Evolutionary conservation across 2,329 filamentous ascomycete genomes (phyloP).

Genomic region (Cladophialophora carrionii): DNA sequence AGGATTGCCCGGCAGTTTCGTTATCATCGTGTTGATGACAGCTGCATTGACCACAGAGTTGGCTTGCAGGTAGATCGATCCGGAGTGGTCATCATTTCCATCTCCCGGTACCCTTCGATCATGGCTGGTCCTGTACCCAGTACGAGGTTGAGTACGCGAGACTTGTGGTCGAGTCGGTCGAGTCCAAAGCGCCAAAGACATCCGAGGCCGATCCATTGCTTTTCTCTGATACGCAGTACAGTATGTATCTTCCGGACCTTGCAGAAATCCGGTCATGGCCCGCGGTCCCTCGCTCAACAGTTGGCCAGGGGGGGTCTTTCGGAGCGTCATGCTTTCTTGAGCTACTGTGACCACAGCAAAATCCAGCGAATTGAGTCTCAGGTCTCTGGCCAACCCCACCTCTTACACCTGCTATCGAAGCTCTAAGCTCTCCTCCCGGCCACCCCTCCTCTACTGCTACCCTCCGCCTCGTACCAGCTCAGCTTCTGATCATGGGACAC

Average conservation of each 20-base stretch:
- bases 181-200: neutral
- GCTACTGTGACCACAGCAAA: neutral
- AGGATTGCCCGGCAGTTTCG: neutral
- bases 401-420: slow-evolving; percentile 20
- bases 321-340: slow-evolving; percentile 5
- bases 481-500: slow-evolving; percentile 33
- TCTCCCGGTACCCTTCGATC: neutral
- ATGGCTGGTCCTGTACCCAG: neutral
- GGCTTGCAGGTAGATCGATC: neutral
- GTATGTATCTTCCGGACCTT: slow-evolving; percentile 10
- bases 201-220: neutral
- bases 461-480: slow-evolving; percentile 6
- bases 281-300: slow-evolving; percentile 6
- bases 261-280: slow-evolving; percentile 15
- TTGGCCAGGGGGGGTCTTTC: slow-evolving; percentile 6
- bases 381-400: slow-evolving; percentile 7
- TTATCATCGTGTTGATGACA: slow-evolving; percentile 1
- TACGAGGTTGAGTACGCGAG: neutral
- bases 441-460: slow-evolving; percentile 4
- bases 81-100: neutral
- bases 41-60: neutral
- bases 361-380: slow-evolving; percentile 20
- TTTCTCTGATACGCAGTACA: too few relatives aligned
- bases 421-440: slow-evolving; percentile 24
- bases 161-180: too few relatives aligned